These are phyloP conservation scores for Macrolepiota fuliginosa DNA, from an alignment of 768 basidiomycete genomes.

Conservation along the genomic window DNA sequence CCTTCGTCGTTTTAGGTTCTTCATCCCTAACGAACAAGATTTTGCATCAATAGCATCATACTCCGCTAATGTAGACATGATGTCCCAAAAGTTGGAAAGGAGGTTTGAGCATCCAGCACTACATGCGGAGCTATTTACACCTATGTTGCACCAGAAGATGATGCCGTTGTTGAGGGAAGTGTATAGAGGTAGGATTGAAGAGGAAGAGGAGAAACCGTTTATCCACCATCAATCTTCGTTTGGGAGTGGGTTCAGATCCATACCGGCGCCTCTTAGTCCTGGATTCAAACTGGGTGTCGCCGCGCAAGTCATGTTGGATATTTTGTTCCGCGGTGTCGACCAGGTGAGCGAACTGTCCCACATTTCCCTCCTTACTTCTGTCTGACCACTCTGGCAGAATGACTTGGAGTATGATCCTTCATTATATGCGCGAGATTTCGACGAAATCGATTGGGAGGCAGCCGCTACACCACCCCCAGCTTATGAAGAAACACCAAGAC, in stretches of 20 bases:
- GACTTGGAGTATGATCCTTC: slow-evolving; percentile 80
- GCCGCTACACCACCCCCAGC: slow-evolving; percentile 11
- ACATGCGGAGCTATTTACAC: slow-evolving; percentile 65
- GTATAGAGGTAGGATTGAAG: slow-evolving; percentile 47
- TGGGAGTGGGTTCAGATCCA: neutral
- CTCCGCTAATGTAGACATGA: slow-evolving; percentile 57
- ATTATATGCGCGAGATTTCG: slow-evolving; percentile 73
- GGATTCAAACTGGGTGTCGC: neutral
- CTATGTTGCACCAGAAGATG: slow-evolving; percentile 67
- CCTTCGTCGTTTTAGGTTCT: slow-evolving; percentile 63
- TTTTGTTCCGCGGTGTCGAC: neutral
- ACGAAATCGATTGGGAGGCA: slow-evolving; percentile 83
- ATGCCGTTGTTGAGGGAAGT: slow-evolving; percentile 58
- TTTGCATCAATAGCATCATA: slow-evolving; percentile 57
- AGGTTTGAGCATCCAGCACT: slow-evolving; percentile 86
- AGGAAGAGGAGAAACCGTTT: slow-evolving; percentile 1
- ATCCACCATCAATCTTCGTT: neutral
- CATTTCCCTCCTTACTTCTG: neutral
- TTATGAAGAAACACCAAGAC: neutral
- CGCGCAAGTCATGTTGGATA: neutral
- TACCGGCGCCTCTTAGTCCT: neutral
- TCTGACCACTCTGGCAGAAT: slow-evolving; percentile 37
- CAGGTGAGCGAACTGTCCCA: neutral
- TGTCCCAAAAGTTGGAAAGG: slow-evolving; percentile 62
- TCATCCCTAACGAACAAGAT: slow-evolving; percentile 66